Conservation (phyloP, 345 rosid species). For the Iberis pinnata region DNA sequence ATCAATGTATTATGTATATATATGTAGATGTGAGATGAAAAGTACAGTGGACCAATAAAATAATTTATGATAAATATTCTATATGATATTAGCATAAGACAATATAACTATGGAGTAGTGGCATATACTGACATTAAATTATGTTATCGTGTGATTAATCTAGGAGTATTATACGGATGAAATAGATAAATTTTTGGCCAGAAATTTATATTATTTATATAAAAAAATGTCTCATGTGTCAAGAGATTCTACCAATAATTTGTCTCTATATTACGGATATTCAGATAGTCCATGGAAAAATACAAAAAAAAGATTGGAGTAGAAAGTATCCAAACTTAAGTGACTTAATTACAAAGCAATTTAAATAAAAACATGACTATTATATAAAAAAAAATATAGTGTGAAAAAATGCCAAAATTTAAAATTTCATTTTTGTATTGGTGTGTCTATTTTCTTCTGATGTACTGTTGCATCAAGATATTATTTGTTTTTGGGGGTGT, state of each 20-base stretch:
- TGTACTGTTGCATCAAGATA: no score
- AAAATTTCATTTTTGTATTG: background rate
- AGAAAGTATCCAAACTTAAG: slow-evolving; percentile 21
- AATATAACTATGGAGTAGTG: slow-evolving; percentile 16
- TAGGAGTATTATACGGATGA: slow-evolving; percentile 24
- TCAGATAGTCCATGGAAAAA: slow-evolving; percentile 7
- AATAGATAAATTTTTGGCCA: background rate
- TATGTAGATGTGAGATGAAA: slow-evolving; percentile 15
- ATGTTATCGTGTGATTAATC: slow-evolving; percentile 17
- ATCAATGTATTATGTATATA: background rate
- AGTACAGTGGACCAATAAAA: slow-evolving; percentile 17
- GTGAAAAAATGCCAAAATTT: slow-evolving; percentile 9
- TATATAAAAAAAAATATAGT: background rate
- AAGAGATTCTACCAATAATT: slow-evolving; percentile 18
- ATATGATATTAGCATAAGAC: background rate
- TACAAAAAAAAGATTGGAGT: slow-evolving; percentile 26
- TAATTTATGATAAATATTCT: background rate
- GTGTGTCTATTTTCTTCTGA: no score
- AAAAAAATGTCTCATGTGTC: slow-evolving; percentile 8
- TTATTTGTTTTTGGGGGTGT: no score
- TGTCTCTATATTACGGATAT: slow-evolving; percentile 24
- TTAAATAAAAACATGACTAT: background rate
- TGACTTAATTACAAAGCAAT: slow-evolving; percentile 27
- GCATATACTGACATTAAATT: slow-evolving; percentile 8
- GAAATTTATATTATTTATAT: slow-evolving; percentile 9